These are phyloP conservation scores for Dryas integrifolia DNA, from an alignment of 331 rosid genomes.

Conservation along the genomic window DNA sequence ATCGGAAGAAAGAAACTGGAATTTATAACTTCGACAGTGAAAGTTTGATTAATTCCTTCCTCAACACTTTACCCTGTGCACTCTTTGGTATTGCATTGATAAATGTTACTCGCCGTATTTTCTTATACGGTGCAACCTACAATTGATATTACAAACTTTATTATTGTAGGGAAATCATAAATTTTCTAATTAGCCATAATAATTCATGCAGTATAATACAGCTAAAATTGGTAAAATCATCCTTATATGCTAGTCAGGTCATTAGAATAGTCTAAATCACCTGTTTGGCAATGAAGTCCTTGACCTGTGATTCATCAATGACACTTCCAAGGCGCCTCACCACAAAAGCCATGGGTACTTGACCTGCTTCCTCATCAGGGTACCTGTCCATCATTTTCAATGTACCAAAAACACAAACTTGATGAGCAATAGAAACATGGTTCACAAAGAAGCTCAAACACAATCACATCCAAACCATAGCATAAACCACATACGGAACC, in stretches of 20 bases:
- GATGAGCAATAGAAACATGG: background rate
- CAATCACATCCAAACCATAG: background rate
- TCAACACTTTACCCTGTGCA: constrained; percentile 50
- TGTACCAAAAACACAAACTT: background rate
- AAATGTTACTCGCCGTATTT: constrained; percentile 45
- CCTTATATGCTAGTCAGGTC: background rate
- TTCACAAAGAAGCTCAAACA: background rate
- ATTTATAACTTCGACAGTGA: constrained; percentile 21
- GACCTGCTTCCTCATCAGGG: constrained; percentile 72
- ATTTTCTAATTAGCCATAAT: background rate
- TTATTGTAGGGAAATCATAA: background rate
- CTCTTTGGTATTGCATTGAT: constrained; percentile 52
- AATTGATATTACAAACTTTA: background rate
- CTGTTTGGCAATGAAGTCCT: constrained; percentile 53
- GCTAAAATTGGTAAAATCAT: background rate
- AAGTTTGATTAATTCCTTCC: constrained; percentile 49
- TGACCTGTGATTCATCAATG: constrained; percentile 40
- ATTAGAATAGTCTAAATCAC: constrained; percentile 22
- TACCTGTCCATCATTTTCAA: constrained; percentile 32
- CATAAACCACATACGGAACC: constrained; percentile 43
- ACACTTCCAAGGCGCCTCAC: constrained; percentile 42
- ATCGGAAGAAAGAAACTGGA: background rate
- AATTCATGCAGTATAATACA: background rate
- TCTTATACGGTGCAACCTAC: constrained; percentile 70
- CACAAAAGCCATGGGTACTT: constrained; percentile 63